phyloP scores from a whole-genome alignment of 441 rosid genomes.

The Euphorbia celastroides region DNA sequence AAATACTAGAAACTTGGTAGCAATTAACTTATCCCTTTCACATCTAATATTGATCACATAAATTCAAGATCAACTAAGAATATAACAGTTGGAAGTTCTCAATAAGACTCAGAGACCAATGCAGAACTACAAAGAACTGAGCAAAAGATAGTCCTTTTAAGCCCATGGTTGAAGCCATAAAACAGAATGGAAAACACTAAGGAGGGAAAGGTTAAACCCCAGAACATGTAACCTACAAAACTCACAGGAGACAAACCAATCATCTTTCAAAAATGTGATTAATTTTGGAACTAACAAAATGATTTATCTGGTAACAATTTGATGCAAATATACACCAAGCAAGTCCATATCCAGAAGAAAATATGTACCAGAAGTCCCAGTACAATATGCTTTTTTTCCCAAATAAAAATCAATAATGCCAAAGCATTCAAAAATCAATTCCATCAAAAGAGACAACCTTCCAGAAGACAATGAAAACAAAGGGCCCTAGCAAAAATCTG shows the following conservation, averaged over 20 bases:
- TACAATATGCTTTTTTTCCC: no score
- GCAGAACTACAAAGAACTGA: background rate
- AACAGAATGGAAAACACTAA: background rate
- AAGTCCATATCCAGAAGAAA: background rate
- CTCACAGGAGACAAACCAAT: no score
- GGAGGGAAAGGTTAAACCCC: background rate
- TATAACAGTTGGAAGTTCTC: background rate
- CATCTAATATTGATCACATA: background rate
- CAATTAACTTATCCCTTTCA: no score
- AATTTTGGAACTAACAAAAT: no score
- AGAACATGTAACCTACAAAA: background rate
- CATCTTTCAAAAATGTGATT: no score
- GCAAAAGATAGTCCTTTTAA: background rate
- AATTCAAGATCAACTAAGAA: background rate
- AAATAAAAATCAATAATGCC: background rate
- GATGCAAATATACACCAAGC: background rate
- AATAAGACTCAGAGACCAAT: background rate
- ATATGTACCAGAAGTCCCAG: background rate
- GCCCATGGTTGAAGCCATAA: slow-evolving; percentile 5
- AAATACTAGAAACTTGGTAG: no score
- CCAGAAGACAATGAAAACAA: background rate
- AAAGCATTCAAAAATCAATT: background rate
- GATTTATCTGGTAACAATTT: no score
- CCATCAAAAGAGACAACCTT: background rate
- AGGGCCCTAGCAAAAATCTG: background rate